phyloP scores from a whole-genome alignment of 2,329 filamentous ascomycete species.

The Penicillium italicum region DNA sequence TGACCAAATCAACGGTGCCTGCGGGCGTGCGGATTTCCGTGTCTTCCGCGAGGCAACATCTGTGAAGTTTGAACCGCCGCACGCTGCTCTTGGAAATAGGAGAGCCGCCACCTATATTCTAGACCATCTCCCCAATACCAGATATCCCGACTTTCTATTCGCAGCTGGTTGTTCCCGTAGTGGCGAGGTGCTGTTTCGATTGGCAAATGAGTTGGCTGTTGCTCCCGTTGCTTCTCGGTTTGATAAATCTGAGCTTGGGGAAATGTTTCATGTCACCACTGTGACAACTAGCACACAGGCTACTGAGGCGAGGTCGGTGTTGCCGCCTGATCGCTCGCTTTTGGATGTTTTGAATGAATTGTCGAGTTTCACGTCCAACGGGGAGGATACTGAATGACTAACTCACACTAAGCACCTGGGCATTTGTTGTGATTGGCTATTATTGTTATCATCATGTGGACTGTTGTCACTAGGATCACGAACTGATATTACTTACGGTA shows the following conservation, averaged over 20 bases:
- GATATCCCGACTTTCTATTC: slow-evolving; percentile 74
- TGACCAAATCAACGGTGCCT: slow-evolving; percentile 89
- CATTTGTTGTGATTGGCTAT: not conserved
- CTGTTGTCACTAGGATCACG: not conserved
- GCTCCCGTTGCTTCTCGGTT: slow-evolving; percentile 22
- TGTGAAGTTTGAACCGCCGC: slow-evolving; percentile 77
- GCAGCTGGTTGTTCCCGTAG: slow-evolving; percentile 84
- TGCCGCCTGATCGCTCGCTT: slow-evolving; percentile 63
- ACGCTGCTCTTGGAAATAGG: slow-evolving; percentile 48
- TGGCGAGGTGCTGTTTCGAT: slow-evolving; percentile 85
- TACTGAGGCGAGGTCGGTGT: slow-evolving; percentile 75
- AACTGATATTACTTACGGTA: not conserved
- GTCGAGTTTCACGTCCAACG: not conserved
- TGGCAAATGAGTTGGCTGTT: slow-evolving; percentile 74
- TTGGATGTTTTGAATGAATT: slow-evolving; percentile 7
- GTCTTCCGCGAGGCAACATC: slow-evolving; percentile 76
- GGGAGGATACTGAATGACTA: slow-evolving; percentile 51
- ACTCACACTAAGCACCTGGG: not conserved
- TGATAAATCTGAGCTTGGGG: not conserved
- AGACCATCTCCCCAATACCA: slow-evolving; percentile 52
- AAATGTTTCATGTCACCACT: slow-evolving; percentile 57
- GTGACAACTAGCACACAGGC: slow-evolving; percentile 80
- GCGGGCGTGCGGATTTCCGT: slow-evolving; percentile 74
- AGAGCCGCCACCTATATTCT: slow-evolving; percentile 68
- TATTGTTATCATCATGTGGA: not conserved